Base-by-base conservation (phyloP, 345 rosid genomes). In the Laguncularia racemosa region DNA sequence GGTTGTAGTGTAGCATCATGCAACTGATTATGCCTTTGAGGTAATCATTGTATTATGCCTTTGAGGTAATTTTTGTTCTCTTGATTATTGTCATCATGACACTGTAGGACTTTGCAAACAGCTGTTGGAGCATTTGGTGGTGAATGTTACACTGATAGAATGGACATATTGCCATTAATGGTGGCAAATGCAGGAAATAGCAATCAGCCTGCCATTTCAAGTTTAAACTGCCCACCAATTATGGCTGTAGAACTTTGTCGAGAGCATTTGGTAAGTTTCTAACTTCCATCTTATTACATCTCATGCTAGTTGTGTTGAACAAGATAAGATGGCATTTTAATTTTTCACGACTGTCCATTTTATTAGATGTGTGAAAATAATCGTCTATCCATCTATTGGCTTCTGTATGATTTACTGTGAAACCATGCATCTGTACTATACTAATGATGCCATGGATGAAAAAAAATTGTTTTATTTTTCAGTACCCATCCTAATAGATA, bases 101-200 rank as follows among this genome's bases (percentile, higher is more conserved):
- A 46, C 60, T 66, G 67, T 72, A 93, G 97, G 84, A 89, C 97
- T 26, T 57, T 93, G 74, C 99, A 93, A 76, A 93, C 99, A 57
- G 97, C 99, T 54, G 95, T 87, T 68, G 99, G 97, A 70, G 96
- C 85, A 46, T 93, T 93, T 44, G 99, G 99, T 38, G 95, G 96
- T 43, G 97, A 76, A 60, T 89, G 78, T 66, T 89, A 82, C 74
- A 76, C 78, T 3, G 79, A 79, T 50, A 71, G 73, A 72, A 69
- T 67, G 57, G 95, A 85, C 69, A 56, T 67, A 50, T 56, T 87
- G 56, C 99, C 96, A 52, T 81, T 93, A 16, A 93, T 93, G 99
- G 81, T 70, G 57, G 97, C 95, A 69, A 85, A 93, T 73, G 88
- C 90, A 40, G 99, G 92, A 75, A 82, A 82, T 54, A 83, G 96